phyloP scores from a whole-genome alignment of 2,329 filamentous ascomycete species.

The Hirsutella rhossiliensis region DNA sequence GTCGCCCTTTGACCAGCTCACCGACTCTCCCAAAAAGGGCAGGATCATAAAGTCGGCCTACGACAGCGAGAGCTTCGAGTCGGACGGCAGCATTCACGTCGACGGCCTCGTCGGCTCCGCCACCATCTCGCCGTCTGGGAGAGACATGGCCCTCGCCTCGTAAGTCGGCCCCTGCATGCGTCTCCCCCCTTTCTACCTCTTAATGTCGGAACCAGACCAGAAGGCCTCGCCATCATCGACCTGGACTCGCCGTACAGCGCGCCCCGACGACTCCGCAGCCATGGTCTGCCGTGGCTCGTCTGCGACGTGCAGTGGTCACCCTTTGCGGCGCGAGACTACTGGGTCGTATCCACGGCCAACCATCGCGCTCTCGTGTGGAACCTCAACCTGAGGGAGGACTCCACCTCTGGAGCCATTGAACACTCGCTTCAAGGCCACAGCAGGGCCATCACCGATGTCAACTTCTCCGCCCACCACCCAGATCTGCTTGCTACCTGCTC shows the following conservation, averaged over 20 bases:
- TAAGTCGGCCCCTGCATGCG: conserved; percentile 20
- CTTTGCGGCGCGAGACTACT: conserved; percentile 78
- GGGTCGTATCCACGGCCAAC: conserved; percentile 90
- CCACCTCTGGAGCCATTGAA: conserved; percentile 59
- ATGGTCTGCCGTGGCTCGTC: conserved; percentile 86
- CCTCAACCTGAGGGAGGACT: conserved; percentile 66
- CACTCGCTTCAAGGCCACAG: conserved; percentile 75
- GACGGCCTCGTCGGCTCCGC: conserved; percentile 76
- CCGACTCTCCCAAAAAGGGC: conserved; percentile 38
- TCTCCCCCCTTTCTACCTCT: not conserved
- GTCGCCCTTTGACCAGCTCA: conserved; percentile 34
- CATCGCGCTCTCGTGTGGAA: conserved; percentile 95
- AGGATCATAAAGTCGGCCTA: conserved; percentile 57
- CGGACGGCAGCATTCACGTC: conserved; percentile 73
- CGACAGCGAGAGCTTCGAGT: conserved; percentile 79
- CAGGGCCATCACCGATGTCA: conserved; percentile 88
- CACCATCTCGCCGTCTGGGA: conserved; percentile 81
- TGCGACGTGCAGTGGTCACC: conserved; percentile 97
- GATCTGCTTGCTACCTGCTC: conserved; percentile 83
- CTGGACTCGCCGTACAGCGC: conserved; percentile 81
- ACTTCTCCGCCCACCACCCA: conserved; percentile 87
- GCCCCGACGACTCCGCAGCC: conserved; percentile 67
- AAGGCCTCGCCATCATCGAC: conserved; percentile 84
- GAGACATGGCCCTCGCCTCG: conserved; percentile 84
- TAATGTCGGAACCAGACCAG: conserved; percentile 43